Base-by-base conservation (phyloP, 1,284 basidiomycete species). In the Meira nashicola region DNA sequence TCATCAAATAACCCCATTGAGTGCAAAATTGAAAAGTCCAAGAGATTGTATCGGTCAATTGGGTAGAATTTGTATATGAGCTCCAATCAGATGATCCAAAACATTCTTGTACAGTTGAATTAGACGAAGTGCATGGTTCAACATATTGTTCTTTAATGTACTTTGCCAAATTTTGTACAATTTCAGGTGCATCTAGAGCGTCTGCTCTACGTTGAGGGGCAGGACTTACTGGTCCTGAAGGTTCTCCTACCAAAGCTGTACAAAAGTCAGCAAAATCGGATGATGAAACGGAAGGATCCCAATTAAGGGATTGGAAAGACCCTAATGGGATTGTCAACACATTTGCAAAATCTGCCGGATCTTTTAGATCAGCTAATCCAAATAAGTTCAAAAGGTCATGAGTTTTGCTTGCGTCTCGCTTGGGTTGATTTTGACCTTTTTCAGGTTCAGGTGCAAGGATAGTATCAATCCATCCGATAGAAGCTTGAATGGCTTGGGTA, bases 1-100 rank as follows among this genome's bases (percentile, higher is more conserved):
- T 64, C 59, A 78, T 76, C 76, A 94, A 92, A 79, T 92, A 96
- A 1, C 92, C 93, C 92, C 92, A 96, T 73, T 53, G 15, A 6
- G 67, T 71, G 62, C 70, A 65, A 46, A 69, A 67, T 79, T 95
- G 92, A 83, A 92, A 97, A 1, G 83, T 77, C 93, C 93, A 97
- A 11, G 89, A 82, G 46, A 91, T 83, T 90, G 90, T 93, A 0
- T 82, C 83, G 75, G 89, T 83, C 59, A 84, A 81, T 7, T 90
- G 79, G 12, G 38, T 55, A 2, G 83, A 84, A 12, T 83, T 82
- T 62, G 83, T 83, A 79, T 86, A 94, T 1, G 81, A 70, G 66
- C 87, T 65, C 44, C 60, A 87, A 67, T 94, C 81, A 60, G 83
- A 84, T 0, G 89, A 88, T 15, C 90, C 90, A 72, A 95, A 95